A percentile compares a stretch with the other conserved stretches of the same genome.
Evolutionary conservation across 2,329 filamentous ascomycete species (phyloP).

Genomic region (Aureobasidium pullulans): DNA sequence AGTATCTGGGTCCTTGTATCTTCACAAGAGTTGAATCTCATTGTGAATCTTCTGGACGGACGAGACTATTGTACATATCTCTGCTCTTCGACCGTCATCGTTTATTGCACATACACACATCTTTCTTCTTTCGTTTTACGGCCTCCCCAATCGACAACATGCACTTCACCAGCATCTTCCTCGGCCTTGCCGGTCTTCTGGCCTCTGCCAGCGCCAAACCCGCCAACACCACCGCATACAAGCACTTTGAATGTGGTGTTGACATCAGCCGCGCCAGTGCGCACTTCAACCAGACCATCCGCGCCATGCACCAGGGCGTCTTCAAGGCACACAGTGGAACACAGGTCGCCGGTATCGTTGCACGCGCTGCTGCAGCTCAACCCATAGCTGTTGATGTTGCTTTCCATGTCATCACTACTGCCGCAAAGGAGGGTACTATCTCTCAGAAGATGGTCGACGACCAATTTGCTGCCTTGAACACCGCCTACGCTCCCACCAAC

Average conservation of each 20-base stretch:
- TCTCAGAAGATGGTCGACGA: constrained; percentile 33
- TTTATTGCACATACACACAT: constrained; percentile 1
- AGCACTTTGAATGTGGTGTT: constrained; percentile 38
- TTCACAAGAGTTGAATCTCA: constrained; percentile 10
- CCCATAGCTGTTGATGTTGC: constrained; percentile 34
- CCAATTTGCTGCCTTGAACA: constrained; percentile 35
- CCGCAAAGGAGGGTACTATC: constrained; percentile 30
- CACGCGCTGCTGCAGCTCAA: constrained; percentile 16
- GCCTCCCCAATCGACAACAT: constrained; percentile 14
- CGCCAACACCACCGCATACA: constrained; percentile 9
- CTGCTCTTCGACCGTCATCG: constrained; percentile 12
- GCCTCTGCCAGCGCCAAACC: constrained; percentile 12
- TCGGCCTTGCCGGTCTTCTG: constrained; percentile 16
- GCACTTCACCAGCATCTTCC: constrained; percentile 7
- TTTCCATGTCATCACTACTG: constrained; percentile 39
- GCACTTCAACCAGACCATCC: constrained; percentile 33
- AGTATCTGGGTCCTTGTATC: constrained; percentile 8
- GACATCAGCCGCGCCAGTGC: constrained; percentile 28
- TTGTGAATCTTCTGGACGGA: constrained; percentile 10
- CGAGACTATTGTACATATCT: constrained; percentile 12
- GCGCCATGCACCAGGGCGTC: constrained; percentile 26
- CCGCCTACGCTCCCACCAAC: constrained; percentile 41
- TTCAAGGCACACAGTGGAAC: constrained; percentile 21
- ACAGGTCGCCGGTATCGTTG: constrained; percentile 21
- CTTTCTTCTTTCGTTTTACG: constrained; percentile 7